A percentile compares a stretch with the other conserved stretches of the same genome.
Conservation (phyloP, 176 grass and related monocot genomes). For the Musa schizocarpa region DNA sequence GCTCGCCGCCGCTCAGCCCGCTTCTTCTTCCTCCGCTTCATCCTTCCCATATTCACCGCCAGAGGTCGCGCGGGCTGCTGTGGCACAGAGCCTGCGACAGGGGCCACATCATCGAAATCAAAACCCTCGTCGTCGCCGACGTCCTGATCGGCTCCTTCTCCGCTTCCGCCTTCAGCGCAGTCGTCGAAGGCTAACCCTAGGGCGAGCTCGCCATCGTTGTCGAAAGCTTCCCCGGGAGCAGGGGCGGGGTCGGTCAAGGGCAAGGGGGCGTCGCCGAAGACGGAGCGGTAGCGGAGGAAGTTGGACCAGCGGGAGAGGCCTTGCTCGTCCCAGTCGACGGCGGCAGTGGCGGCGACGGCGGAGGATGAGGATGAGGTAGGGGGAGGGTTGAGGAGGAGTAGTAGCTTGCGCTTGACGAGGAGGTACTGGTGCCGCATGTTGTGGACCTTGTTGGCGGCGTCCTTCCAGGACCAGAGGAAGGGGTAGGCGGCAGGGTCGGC, state of each 20-base stretch:
- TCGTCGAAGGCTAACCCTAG: background rate
- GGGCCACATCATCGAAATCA: slow-evolving; percentile 1
- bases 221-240: background rate
- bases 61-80: background rate
- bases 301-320: slow-evolving; percentile 20
- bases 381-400: background rate
- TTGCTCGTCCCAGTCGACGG: background rate
- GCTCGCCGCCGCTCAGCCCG: background rate
- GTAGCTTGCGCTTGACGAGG: slow-evolving; percentile 18
- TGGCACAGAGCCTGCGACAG: background rate
- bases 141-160: background rate
- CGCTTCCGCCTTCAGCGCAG: background rate
- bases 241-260: background rate
- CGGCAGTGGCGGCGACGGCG: background rate
- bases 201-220: background rate
- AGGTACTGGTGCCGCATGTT: slow-evolving; percentile 25
- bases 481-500: background rate
- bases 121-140: slow-evolving; percentile 9
- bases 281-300: slow-evolving; percentile 15
- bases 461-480: slow-evolving; percentile 22
- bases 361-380: background rate
- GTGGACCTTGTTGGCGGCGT: slow-evolving; percentile 20
- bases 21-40: background rate
- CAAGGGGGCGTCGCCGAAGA: slow-evolving; percentile 19
- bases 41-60: background rate